Conservation (phyloP, 2,329 filamentous ascomycete genomes). For the Ceratocystis huliohia region DNA sequence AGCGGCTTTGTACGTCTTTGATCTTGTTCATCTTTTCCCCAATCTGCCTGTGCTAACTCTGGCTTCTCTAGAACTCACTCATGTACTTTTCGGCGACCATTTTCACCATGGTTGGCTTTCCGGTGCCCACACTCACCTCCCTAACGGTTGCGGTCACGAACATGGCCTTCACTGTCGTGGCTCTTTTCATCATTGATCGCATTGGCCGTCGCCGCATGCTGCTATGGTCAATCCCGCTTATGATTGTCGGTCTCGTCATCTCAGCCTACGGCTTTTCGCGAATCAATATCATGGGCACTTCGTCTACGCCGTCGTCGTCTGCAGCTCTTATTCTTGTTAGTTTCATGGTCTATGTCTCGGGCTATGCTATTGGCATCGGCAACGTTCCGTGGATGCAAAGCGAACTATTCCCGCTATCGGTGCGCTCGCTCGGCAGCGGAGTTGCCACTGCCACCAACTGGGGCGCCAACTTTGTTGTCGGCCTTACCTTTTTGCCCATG, state of each 20-base stretch:
- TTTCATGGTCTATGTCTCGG: constrained; percentile 71
- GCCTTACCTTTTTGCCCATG: constrained; percentile 76
- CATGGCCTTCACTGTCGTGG: constrained; percentile 64
- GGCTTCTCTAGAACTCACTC: constrained; percentile 52
- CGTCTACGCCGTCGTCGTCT: constrained; percentile 26
- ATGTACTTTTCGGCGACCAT: constrained; percentile 89
- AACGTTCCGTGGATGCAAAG: constrained; percentile 95
- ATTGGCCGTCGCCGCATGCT: constrained; percentile 70
- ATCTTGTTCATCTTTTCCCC: not conserved
- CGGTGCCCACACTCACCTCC: constrained; percentile 65
- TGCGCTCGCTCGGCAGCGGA: constrained; percentile 59
- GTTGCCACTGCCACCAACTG: constrained; percentile 73
- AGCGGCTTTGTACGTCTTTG: constrained; percentile 57
- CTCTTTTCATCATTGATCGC: constrained; percentile 63
- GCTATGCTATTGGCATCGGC: constrained; percentile 76
- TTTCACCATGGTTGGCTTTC: constrained; percentile 64
- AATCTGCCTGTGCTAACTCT: not conserved
- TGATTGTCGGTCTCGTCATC: constrained; percentile 59
- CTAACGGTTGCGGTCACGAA: constrained; percentile 73
- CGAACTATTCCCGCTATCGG: constrained; percentile 71
- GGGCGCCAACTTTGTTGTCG: constrained; percentile 75
- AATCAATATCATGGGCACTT: constrained; percentile 35
- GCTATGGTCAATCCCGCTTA: constrained; percentile 71
- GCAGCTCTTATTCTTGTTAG: constrained; percentile 53
- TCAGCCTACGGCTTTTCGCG: constrained; percentile 62